Conservation (phyloP, 2,329 filamentous ascomycete genomes). For the Aureobasidium zeae region DNA sequence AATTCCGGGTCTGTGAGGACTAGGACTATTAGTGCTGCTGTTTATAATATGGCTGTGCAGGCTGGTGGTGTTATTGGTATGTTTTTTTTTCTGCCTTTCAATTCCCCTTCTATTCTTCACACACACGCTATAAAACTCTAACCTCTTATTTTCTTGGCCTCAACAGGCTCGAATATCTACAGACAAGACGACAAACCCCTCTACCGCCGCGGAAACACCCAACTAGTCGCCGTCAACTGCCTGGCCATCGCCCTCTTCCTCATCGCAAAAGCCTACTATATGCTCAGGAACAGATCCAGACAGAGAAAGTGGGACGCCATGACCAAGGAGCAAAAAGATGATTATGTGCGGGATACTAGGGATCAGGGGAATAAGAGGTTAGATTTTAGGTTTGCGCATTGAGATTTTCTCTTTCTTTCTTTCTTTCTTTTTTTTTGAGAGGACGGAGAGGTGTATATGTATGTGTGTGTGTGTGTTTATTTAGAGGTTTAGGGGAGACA, state of each 20-base stretch:
- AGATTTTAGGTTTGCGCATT: constrained; percentile 17
- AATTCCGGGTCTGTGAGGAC: constrained; percentile 34
- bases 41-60: constrained; percentile 39
- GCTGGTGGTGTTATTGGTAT: constrained; percentile 38
- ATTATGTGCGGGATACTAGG: constrained; percentile 29
- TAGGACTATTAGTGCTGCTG: constrained; percentile 32
- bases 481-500: too few relatives aligned
- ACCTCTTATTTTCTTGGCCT: too few relatives aligned
- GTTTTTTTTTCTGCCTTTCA: constrained; percentile 46
- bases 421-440: too few relatives aligned
- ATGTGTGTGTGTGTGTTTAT: too few relatives aligned
- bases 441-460: too few relatives aligned
- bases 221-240: constrained; percentile 22
- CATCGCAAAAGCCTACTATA: constrained; percentile 28
- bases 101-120: constrained; percentile 38
- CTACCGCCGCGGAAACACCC: constrained; percentile 35
- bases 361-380: constrained; percentile 27
- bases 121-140: constrained; percentile 32
- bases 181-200: constrained; percentile 38
- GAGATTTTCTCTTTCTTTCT: too few relatives aligned
- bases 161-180: constrained; percentile 41
- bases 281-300: constrained; percentile 25
- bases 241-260: constrained; percentile 26
- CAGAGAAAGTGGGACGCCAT: constrained; percentile 32
- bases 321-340: constrained; percentile 26